Evolutionary conservation across 1,284 basidiomycete genomes (phyloP), one percentile per base, ranked within the genome.

Genomic region (Cutaneotrichosporon sp.): DNA sequence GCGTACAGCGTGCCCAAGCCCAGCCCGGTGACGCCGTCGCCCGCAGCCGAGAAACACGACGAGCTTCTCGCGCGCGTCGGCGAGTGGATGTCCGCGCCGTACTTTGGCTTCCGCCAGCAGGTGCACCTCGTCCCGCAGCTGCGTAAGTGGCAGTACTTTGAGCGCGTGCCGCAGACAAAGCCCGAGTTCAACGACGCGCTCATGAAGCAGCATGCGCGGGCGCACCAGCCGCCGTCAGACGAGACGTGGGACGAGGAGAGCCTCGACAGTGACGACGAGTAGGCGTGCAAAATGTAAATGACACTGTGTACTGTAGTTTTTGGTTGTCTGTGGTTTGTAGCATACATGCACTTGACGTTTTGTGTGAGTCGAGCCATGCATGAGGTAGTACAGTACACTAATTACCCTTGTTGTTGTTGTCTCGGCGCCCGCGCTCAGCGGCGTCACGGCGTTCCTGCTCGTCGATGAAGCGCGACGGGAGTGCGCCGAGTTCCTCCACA

Each of bases 401-500:
- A n/a, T n/a, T n/a, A n/a, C n/a, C n/a, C n/a, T n/a, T n/a, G n/a
- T n/a, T n/a, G n/a, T n/a, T n/a, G n/a, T n/a, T n/a, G 26, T 5
- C 26, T 10, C 26, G 5, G 26, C 26, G 26, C 10, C 7, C 26
- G 26, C 26, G 26, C 26, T 30, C 26, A 5, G 26, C 26, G 7
- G 26, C 26, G 26, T 30, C 26, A 10, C 26, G 26, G 7, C 10
- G 5, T 10, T 30, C 26, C 26, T 30, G 26, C 26, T 30, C 34
- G 26, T 43, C 42, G n/a, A 45, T 23, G 46, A 48, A 48, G 1
- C 46, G 46, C 22, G 36, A 39, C n/a, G 46, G 46, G 23, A 48
- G 37, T 26, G 18, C 38, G 10, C 38, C 46, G 5, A 48, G 17
- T 22, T 30, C 23, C 37, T 39, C 35, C 37, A 30, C 46, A 22